Conservation (phyloP, 164 flowering plant genomes). For the Cinnamomum chago region DNA sequence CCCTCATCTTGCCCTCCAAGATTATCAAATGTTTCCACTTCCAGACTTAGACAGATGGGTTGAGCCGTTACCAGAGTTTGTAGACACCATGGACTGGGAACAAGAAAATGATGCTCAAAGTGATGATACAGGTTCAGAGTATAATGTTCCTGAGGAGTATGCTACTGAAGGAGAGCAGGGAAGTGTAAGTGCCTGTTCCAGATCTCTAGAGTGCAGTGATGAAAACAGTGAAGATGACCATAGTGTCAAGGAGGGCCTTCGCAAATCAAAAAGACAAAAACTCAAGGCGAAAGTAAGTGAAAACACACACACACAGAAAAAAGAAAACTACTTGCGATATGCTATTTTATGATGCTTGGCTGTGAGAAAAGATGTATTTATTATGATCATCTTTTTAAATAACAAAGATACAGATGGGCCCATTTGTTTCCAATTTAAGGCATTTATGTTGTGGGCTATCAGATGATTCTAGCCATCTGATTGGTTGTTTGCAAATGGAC, state of each 20-base stretch:
- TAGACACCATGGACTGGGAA: constrained; percentile 73
- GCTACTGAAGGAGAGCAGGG: constrained; percentile 63
- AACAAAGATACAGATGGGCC: not conserved
- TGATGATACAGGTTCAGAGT: constrained; percentile 87
- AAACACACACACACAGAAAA: not conserved
- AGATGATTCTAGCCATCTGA: too few species aligned
- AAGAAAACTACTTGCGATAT: not conserved
- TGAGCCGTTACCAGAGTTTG: constrained; percentile 69
- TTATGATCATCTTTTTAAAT: too few species aligned
- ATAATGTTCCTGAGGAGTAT: constrained; percentile 68
- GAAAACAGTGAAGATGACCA: constrained; percentile 60
- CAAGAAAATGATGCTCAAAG: constrained; percentile 65
- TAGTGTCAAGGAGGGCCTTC: constrained; percentile 38
- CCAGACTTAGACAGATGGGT: constrained; percentile 66
- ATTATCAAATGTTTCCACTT: constrained; percentile 51
- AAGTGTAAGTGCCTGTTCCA: constrained; percentile 47
- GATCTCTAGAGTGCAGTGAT: constrained; percentile 51
- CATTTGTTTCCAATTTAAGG: constrained; percentile 2
- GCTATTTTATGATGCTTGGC: not conserved
- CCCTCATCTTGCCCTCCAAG: constrained; percentile 37
- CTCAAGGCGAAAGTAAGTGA: constrained; percentile 60
- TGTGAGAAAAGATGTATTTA: not conserved
- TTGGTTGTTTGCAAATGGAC: too few species aligned
- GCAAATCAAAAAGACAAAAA: constrained; percentile 77
- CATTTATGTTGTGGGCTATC: too few species aligned